These are phyloP conservation scores for Fusarium oligoseptatum DNA, from an alignment of 2,329 filamentous ascomycete genomes.

Conservation along the genomic window DNA sequence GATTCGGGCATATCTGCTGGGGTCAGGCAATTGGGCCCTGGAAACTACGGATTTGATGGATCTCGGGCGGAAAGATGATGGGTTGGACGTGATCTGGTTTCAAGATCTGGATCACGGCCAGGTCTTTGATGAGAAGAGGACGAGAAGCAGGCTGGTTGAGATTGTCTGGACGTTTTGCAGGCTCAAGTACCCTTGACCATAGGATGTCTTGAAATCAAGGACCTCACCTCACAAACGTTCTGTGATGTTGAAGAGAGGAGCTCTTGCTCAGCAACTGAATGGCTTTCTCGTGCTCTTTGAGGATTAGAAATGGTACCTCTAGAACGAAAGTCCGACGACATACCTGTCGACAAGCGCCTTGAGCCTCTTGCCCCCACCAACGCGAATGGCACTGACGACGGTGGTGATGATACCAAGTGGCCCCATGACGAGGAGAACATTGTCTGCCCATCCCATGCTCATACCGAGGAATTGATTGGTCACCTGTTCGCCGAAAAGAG, in stretches of 20 bases:
- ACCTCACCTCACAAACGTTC: background rate
- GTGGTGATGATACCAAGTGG: slow-evolving; percentile 61
- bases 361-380: slow-evolving; percentile 58
- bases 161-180: no score
- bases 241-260: background rate
- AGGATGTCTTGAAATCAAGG: no score
- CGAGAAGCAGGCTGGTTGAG: no score
- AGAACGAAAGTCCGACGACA: background rate
- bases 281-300: background rate
- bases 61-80: no score
- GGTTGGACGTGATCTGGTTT: no score
- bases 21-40: no score
- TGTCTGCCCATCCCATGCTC: slow-evolving; percentile 57
- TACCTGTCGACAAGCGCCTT: slow-evolving; percentile 59
- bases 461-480: slow-evolving; percentile 60
- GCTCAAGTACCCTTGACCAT: no score
- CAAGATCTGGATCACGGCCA: no score
- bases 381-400: slow-evolving; percentile 59
- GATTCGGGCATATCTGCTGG: no score
- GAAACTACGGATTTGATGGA: no score
- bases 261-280: background rate
- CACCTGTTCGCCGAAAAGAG: slow-evolving; percentile 59
- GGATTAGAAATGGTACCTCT: background rate
- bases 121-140: no score
- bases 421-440: slow-evolving; percentile 60